These are phyloP conservation scores for Bryum argenteum DNA, from an alignment of 225 moss, liverwort and hornwort genomes.

Conservation along the genomic window DNA sequence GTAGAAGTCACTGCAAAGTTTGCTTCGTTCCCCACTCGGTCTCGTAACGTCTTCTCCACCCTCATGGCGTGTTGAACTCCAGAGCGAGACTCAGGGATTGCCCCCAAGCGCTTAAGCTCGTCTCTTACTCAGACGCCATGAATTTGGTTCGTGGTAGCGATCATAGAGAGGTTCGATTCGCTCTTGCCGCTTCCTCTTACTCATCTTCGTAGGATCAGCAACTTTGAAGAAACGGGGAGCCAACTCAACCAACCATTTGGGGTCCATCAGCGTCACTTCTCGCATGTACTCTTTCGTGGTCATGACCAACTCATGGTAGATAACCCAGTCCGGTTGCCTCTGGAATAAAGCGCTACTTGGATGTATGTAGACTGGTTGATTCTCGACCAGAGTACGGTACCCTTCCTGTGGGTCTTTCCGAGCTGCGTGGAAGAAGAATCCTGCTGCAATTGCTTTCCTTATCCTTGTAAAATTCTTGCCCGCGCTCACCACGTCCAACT, in stretches of 20 bases:
- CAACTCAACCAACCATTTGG: slow-evolving; percentile 96
- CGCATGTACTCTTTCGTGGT: slow-evolving; percentile 99
- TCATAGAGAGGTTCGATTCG: slow-evolving; percentile 95
- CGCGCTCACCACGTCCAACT: slow-evolving; percentile 96
- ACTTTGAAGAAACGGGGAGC: slow-evolving; percentile 98
- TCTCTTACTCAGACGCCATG: slow-evolving; percentile 98
- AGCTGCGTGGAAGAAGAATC: slow-evolving; percentile 96
- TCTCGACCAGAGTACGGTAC: slow-evolving; percentile 92
- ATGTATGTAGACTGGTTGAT: slow-evolving; percentile 96
- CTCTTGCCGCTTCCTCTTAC: slow-evolving; percentile 98
- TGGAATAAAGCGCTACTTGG: slow-evolving; percentile 97
- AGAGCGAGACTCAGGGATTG: slow-evolving; percentile 20
- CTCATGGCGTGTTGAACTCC: slow-evolving; percentile 3
- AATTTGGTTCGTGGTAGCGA: slow-evolving; percentile 96
- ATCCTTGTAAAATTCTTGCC: slow-evolving; percentile 96
- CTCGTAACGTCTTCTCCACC: slow-evolving; percentile 17
- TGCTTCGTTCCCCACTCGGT: slow-evolving; percentile 6
- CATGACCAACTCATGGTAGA: slow-evolving; percentile 97
- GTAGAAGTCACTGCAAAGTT: slow-evolving; percentile 18
- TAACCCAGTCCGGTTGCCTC: slow-evolving; percentile 99
- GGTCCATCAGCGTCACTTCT: slow-evolving; percentile 94
- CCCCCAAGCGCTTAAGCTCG: slow-evolving; percentile 58
- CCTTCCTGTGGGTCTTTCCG: slow-evolving; percentile 99
- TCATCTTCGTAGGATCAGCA: slow-evolving; percentile 95
- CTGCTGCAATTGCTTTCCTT: slow-evolving; percentile 94